Base-by-base conservation (phyloP, 1,284 basidiomycete species). In the Porogramme epimiltina region DNA sequence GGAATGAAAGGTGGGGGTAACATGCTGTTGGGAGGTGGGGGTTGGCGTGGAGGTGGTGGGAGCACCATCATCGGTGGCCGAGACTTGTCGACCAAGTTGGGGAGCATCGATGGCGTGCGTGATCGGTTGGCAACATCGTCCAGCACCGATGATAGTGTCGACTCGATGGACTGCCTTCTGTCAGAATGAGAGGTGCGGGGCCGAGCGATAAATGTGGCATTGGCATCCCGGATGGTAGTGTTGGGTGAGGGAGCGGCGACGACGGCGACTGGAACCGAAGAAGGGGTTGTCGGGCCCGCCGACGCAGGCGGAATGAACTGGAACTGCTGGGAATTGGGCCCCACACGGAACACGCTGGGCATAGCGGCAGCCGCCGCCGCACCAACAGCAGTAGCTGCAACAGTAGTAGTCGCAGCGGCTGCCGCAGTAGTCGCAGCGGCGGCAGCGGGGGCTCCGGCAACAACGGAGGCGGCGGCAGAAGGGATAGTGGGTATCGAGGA, bases 21-120 rank as follows among this genome's bases (percentile, higher is more conserved):
- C 84, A 90, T 89, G 56, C 71, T 84, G 52, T 69, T 77, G 0
- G 84, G 74, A 10, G 93, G 91, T 8, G 93, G 93, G 0, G 90
- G 93, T 56, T 79, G 76, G 53, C 83, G 81, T 9, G 91, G 91
- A 0, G 93, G 93, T 6, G 92, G 93, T 1, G 92, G 92, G 5
- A 95, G 73, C 51, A 84, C 76, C 86, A 95, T 93, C 67, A 84
- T 89, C 0, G 92, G 93, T 15, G 93, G 91, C 48, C 84, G 82
- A 13, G 87, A 81, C 70, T 85, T 90, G 70, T 94, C 91, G n/a
- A 89, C 34, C 13, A 37, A 77, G 19, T 72, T 69, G 19, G 74
- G 67, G n/a, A 75, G 64, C 43, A 66, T 67, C 28, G 81, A 82
- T n/a, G 78, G 72, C 19, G 81, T 81, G 40, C 85, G 80, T n/a